A percentile compares a stretch with the other conserved stretches of the same genome.
Conservation (phyloP, 179 eudicot genomes). For the Actinidia polygama region DNA sequence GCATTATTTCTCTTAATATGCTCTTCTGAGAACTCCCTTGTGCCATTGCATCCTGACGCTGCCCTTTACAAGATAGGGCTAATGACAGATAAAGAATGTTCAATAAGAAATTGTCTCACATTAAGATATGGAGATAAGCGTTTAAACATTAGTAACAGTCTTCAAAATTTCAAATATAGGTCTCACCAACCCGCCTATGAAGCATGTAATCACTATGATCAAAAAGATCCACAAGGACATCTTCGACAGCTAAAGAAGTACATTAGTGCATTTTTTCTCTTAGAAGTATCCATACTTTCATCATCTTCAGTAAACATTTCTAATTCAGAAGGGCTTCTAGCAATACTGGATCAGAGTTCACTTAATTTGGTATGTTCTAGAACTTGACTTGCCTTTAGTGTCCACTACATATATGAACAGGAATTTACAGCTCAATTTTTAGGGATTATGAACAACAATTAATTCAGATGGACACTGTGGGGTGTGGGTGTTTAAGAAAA, state of each 20-base stretch:
- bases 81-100: slow-evolving; percentile 30
- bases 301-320: slow-evolving; percentile 99
- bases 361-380: slow-evolving; percentile 96
- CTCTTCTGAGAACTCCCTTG: slow-evolving; percentile 96
- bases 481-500: too few species aligned
- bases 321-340: slow-evolving; percentile 96
- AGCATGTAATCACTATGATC: slow-evolving; percentile 99
- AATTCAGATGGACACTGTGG: too few species aligned
- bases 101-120: too few species aligned
- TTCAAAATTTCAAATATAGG: slow-evolving; percentile 90
- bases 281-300: slow-evolving; percentile 93
- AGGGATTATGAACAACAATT: not conserved
- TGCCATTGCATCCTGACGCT: slow-evolving; percentile 99
- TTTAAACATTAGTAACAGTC: slow-evolving; percentile 90
- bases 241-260: slow-evolving; percentile 97
- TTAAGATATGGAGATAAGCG: slow-evolving; percentile 12
- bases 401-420: too few species aligned
- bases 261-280: slow-evolving; percentile 94
- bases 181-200: slow-evolving; percentile 97
- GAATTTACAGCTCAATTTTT: slow-evolving; percentile 5
- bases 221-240: slow-evolving; percentile 98
- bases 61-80: slow-evolving; percentile 96
- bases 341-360: slow-evolving; percentile 94
- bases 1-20: slow-evolving; percentile 54
- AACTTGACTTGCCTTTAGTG: slow-evolving; percentile 85